Conservation (phyloP, 495 filamentous ascomycete species). For the Penicillium lagena region DNA sequence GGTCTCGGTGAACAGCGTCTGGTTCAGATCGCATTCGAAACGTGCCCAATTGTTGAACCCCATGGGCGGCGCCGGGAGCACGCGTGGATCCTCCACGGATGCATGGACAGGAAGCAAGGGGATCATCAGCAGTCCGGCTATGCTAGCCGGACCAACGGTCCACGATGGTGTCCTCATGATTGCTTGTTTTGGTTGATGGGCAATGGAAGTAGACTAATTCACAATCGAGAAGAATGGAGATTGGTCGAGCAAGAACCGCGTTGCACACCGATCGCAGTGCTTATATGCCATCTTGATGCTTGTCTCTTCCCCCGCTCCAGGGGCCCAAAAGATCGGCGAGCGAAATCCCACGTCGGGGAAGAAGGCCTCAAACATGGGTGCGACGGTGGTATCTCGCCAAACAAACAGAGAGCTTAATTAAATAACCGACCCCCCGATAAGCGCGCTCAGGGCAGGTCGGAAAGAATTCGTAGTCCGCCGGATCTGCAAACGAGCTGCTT, state of each 20-base stretch:
- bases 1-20: slow-evolving; percentile 34
- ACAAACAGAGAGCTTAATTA: no score
- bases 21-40: slow-evolving; percentile 35
- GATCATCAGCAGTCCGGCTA: slow-evolving; percentile 10
- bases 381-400: slow-evolving; percentile 10
- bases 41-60: slow-evolving; percentile 42
- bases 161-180: slow-evolving; percentile 3
- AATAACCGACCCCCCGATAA: no score
- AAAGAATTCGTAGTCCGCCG: no score
- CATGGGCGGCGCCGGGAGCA: slow-evolving; percentile 35
- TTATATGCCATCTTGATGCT: no score
- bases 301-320: no score
- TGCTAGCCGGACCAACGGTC: not conserved
- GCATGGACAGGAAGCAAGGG: slow-evolving; percentile 11
- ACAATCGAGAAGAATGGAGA: no score
- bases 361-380: slow-evolving; percentile 7
- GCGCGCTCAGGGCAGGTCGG: no score
- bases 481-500: no score
- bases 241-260: no score
- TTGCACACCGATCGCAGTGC: no score
- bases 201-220: not conserved
- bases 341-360: slow-evolving; percentile 9
- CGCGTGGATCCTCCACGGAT: slow-evolving; percentile 8
- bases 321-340: no score
- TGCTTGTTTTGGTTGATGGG: not conserved